phyloP scores from a whole-genome alignment of 148 eudicot genomes.

The Polygonum aviculare region DNA sequence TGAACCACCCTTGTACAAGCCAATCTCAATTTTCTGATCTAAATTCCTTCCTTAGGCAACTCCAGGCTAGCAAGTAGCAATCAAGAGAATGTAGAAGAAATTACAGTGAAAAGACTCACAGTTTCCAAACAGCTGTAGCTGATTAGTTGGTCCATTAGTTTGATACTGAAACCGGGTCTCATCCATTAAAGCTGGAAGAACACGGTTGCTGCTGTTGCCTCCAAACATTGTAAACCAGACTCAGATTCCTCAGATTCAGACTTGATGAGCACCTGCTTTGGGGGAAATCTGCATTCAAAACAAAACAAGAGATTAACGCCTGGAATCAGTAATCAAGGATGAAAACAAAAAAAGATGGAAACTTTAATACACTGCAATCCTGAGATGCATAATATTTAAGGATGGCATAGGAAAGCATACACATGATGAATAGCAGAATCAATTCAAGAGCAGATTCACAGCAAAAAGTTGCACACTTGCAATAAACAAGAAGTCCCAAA shows the following conservation, averaged over 20 bases:
- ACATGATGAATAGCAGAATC: background rate
- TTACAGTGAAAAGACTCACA: conserved; percentile 25
- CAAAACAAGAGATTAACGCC: background rate
- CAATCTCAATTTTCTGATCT: background rate
- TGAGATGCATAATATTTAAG: background rate
- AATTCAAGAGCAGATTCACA: conserved; percentile 1
- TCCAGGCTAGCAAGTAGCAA: background rate
- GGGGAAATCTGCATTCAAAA: background rate
- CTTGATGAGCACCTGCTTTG: background rate
- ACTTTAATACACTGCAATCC: background rate
- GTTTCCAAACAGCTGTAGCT: conserved; percentile 70
- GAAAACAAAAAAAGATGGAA: background rate
- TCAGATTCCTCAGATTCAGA: background rate
- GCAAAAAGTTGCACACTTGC: background rate
- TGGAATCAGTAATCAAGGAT: background rate
- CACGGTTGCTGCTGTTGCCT: conserved; percentile 39
- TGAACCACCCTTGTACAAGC: background rate
- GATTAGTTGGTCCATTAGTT: conserved; percentile 49
- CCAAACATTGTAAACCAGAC: conserved; percentile 47
- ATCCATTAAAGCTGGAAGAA: conserved; percentile 56
- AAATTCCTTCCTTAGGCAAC: background rate
- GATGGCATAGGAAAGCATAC: background rate
- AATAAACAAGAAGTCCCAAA: background rate
- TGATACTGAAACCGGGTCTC: conserved; percentile 51
- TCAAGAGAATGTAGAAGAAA: background rate